Evolutionary conservation across 345 rosid species (phyloP).

Genomic region (Eucalyptus fibrosa): DNA sequence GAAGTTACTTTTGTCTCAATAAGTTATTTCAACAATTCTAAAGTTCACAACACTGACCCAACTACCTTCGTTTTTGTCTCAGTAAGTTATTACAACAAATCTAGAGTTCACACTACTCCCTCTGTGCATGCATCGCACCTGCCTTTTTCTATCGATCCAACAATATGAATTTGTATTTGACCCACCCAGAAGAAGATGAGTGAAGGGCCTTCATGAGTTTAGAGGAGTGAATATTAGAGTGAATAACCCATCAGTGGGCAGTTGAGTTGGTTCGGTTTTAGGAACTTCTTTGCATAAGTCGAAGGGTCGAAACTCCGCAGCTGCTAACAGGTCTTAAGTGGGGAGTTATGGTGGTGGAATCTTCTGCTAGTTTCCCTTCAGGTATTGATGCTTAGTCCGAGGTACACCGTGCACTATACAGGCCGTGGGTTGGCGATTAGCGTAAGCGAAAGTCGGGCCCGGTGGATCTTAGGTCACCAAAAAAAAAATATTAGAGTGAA

Average conservation of each 20-base stretch:
- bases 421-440: too few species aligned
- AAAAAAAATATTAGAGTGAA: background rate
- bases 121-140: background rate
- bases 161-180: background rate
- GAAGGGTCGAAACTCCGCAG: too few species aligned
- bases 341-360: too few species aligned
- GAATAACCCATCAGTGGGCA: too few species aligned
- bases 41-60: background rate
- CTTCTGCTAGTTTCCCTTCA: too few species aligned
- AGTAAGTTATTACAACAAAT: background rate
- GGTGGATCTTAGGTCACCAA: too few species aligned
- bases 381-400: too few species aligned
- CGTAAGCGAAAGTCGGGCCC: too few species aligned
- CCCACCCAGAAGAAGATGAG: background rate
- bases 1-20: background rate
- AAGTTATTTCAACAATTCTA: background rate
- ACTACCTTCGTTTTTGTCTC: background rate
- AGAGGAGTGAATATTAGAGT: background rate
- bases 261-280: too few species aligned
- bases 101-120: background rate
- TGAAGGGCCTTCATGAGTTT: background rate
- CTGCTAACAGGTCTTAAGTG: too few species aligned
- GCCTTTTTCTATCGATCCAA: background rate
- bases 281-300: too few species aligned
- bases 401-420: too few species aligned